phyloP scores from a whole-genome alignment of 805 yeast genomes.

The Candida tammaniensis region DNA sequence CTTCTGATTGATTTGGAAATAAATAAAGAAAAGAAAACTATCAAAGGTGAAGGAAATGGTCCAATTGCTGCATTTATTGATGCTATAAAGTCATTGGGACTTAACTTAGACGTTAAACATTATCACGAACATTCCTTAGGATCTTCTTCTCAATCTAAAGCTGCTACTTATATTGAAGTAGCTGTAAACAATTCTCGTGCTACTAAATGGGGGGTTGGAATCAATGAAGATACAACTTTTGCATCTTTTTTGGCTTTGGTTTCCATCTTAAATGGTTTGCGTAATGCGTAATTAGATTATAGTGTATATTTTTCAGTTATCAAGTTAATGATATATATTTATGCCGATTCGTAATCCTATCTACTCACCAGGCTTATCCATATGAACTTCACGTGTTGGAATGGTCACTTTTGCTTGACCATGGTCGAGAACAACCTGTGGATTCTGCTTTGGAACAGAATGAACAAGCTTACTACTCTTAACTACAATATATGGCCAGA shows the following conservation, averaged over 20 bases:
- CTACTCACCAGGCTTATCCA: slow-evolving; percentile 6
- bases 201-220: slow-evolving; percentile 85
- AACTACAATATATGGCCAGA: slow-evolving; percentile 13
- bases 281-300: not conserved
- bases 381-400: slow-evolving; percentile 13
- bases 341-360: not conserved
- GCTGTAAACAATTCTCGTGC: slow-evolving; percentile 30
- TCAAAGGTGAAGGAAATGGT: slow-evolving; percentile 74
- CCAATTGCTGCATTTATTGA: slow-evolving; percentile 74
- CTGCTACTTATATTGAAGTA: slow-evolving; percentile 66
- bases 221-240: slow-evolving; percentile 84
- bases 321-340: no score
- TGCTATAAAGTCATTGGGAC: slow-evolving; percentile 52
- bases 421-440: slow-evolving; percentile 10
- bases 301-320: not conserved
- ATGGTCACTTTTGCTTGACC: slow-evolving; percentile 10
- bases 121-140: slow-evolving; percentile 84
- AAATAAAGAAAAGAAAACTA: slow-evolving; percentile 34
- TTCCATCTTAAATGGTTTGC: slow-evolving; percentile 56
- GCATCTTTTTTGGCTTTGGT: slow-evolving; percentile 73
- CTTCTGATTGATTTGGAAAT: slow-evolving; percentile 50
- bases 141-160: slow-evolving; percentile 64
- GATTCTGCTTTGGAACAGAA: slow-evolving; percentile 10
- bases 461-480: slow-evolving; percentile 7
- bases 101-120: slow-evolving; percentile 57